Evolutionary conservation across 306 rosid species (phyloP), one percentile per base, ranked within the genome.

Genomic region (Castanea mollissima): DNA sequence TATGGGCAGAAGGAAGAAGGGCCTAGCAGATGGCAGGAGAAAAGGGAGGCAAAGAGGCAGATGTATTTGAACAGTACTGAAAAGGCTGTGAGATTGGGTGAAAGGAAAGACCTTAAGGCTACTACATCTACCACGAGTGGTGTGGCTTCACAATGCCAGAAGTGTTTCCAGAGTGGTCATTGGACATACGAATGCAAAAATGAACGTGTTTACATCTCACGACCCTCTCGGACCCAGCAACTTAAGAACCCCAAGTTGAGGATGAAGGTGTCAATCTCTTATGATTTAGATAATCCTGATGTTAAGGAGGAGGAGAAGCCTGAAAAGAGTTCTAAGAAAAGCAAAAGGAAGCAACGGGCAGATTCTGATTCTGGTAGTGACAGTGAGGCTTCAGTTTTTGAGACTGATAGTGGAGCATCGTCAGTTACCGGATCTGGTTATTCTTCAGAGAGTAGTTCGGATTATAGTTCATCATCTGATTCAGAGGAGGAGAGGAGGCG

Each of bases 21-120:
- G n/a, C 99, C 99, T 56, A 96, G 99, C 88, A 88, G 99, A 91
- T 96, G 99, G 99, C 99, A 96, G 89, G 99, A 96, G 92, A 96
- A 96, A 73, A 88, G 97, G 84, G 99, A 96, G 79, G 98, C 98
- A 2, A 96, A 93, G 91, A 91, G 99, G 82, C 99, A 96, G 79
- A 93, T 96, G 99, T 96, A 96, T 82, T 83, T 96, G 90, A 90
- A 89, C 96, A 96, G 99, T 90, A 96, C 99, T 59, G 99, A 96
- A 67, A 91, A 96, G 80, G 96, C 98, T 70, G 99, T 96, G 57
- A 89, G 85, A 80, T 88, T 96, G 89, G 99, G 99, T 70, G 99
- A 87, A 88, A 79, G 99, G 59, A 96, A 93, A 78, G 97, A 93
- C 78, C 83, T 84, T 6, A 96, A 93, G 83, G 46, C 89, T 25